Percentiles rank a stretch among this genome's conserved stretches.
Conservation (phyloP, 73 alveolate species). For the Tetrahymena thermophila region DNA sequence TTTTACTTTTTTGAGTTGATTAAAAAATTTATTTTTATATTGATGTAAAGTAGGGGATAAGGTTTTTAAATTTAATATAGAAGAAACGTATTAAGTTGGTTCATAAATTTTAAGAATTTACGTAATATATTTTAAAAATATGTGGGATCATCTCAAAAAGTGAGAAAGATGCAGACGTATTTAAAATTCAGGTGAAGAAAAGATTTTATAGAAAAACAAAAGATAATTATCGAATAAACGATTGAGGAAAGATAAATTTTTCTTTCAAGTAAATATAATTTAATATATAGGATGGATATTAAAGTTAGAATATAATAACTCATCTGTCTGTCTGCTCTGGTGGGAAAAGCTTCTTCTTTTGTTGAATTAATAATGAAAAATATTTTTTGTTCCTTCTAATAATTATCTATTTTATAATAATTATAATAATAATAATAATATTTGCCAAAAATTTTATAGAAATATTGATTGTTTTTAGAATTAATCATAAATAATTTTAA, state of each 20-base stretch:
- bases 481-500: neutral
- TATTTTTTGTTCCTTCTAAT: neutral
- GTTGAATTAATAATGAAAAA: neutral
- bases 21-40: too few species aligned
- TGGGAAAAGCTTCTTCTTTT: neutral
- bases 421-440: too few species aligned
- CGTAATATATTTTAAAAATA: neutral
- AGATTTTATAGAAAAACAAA: neutral
- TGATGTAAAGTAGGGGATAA: too few species aligned
- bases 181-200: too few species aligned
- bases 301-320: too few species aligned
- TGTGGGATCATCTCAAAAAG: neutral
- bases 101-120: neutral
- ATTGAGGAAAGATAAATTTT: too few species aligned
- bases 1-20: too few species aligned
- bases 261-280: neutral
- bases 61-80: too few species aligned
- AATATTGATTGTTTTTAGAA: neutral
- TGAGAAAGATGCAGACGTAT: neutral
- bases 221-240: too few species aligned
- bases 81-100: too few species aligned
- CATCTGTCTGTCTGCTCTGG: neutral
- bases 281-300: neutral
- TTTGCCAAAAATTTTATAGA: neutral
- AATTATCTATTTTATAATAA: neutral